Base-by-base conservation (phyloP, 805 yeast genomes). In the Metschnikowia similis region DNA sequence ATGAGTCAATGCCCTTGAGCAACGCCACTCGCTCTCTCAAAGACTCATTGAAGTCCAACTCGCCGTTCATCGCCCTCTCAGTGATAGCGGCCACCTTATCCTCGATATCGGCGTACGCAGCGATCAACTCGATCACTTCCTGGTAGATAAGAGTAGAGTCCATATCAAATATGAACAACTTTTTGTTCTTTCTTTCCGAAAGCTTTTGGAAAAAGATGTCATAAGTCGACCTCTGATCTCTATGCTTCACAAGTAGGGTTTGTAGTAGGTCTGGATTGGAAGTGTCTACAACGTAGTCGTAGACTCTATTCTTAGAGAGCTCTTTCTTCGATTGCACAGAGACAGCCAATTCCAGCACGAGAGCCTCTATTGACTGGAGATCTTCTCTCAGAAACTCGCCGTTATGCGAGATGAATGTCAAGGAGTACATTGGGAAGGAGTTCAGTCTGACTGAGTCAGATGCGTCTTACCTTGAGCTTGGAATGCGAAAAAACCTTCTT, bases 51-150 rank as follows among this genome's bases (percentile, higher is more conserved):
- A 94, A 94, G 65, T 94, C 98, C 16, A 94, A 72, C 63, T 92
- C 96, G 28, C 97, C 97, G 60, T 92, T 91, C 99, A 94, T 94
- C 17, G 99, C 98, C 27, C 89, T 77, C 36, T 86, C 89, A 2
- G 99, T 94, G 59, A 94, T 91, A 30, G 77, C 86, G 5, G 92
- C 87, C 6, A 94, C 99, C 65, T 89, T 75, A 6, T 77, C 82
- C 62, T 94, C 97, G 32, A 94, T 96, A 56, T 80, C 77, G n/a
- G 97, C 98, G 60, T 88, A 85, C 0, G 89, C 89, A 2, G 99
- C 99, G 56, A 94, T 92, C 63, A 94, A 69, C 64, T 94, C 99
- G 58, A 94, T 94, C 36, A 94, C 97, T 69, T 94, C 99, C 69
- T 94, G 98, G 65, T 87, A 84, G 56, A 94, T 94, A 63, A 94